Conservation (phyloP, 345 rosid genomes). For the Eucalyptus victrix region DNA sequence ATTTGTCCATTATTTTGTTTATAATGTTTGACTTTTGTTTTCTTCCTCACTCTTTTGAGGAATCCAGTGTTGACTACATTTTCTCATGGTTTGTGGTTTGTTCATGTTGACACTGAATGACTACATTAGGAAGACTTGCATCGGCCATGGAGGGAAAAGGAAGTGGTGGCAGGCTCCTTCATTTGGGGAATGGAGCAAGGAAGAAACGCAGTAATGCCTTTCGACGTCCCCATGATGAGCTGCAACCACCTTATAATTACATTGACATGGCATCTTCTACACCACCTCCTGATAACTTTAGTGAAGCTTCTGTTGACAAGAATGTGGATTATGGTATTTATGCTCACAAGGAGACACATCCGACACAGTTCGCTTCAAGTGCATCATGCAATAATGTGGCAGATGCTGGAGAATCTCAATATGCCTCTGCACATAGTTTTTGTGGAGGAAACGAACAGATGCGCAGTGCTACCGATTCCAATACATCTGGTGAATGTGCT, state of each 20-base stretch:
- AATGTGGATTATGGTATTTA: not conserved
- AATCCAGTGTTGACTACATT: not conserved
- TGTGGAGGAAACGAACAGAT: not conserved
- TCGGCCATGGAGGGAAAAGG: not conserved
- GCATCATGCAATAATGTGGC: not conserved
- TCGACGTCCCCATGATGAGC: not conserved
- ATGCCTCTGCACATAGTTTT: not conserved
- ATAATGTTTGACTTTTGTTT: not conserved
- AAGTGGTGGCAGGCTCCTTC: not conserved
- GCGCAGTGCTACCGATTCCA: not conserved
- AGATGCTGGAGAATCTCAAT: not conserved
- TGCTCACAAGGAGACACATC: not conserved
- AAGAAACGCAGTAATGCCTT: not conserved
- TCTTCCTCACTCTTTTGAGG: not conserved
- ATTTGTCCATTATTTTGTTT: not conserved
- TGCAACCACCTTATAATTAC: not conserved
- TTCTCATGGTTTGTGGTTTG: not conserved
- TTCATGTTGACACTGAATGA: not conserved
- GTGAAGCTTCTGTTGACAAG: not conserved
- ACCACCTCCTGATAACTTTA: not conserved
- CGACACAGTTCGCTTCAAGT: not conserved
- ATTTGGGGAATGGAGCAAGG: not conserved
- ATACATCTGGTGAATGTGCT: conserved; percentile 46
- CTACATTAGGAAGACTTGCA: not conserved
- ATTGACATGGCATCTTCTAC: not conserved